A percentile compares a stretch with the other conserved stretches of the same genome.
phyloP scores from a whole-genome alignment of 2,329 filamentous ascomycete genomes.

The Stemphylium lycopersici region DNA sequence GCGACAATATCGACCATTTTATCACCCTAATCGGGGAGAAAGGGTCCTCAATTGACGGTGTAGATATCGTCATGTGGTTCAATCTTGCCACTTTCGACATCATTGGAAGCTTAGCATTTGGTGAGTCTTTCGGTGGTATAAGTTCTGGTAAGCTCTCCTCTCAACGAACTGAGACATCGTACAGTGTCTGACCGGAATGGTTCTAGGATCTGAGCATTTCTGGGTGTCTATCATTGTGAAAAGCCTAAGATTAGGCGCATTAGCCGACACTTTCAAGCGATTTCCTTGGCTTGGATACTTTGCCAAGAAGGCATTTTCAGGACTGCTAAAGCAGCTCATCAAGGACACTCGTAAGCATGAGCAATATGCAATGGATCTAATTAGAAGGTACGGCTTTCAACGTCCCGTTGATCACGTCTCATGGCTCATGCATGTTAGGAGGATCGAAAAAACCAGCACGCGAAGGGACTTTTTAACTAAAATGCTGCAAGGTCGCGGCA shows the following conservation, averaged over 20 bases:
- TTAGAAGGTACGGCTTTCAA: not conserved
- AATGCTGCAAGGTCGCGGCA: constrained; percentile 3
- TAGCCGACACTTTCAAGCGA: not conserved
- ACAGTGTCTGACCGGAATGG: too few species aligned
- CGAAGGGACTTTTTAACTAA: constrained; percentile 16
- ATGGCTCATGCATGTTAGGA: not conserved
- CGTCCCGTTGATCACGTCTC: not conserved
- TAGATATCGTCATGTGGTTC: constrained; percentile 11
- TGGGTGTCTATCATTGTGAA: not conserved
- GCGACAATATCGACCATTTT: constrained; percentile 22
- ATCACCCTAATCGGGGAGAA: not conserved
- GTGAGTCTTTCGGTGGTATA: too few species aligned
- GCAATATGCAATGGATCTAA: constrained; percentile 8
- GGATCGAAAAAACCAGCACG: not conserved
- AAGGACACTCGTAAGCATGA: not conserved
- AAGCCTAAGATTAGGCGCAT: constrained; percentile 36
- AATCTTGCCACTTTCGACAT: constrained; percentile 18
- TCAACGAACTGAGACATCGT: too few species aligned
- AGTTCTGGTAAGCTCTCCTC: too few species aligned
- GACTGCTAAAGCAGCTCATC: not conserved
- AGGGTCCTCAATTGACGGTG: not conserved
- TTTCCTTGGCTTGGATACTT: not conserved
- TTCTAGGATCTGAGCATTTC: constrained; percentile 17
- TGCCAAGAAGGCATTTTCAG: not conserved
- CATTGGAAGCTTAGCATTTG: constrained; percentile 49